Base-by-base conservation (phyloP, 768 basidiomycete species). In the Glaciozyma martinii region DNA sequence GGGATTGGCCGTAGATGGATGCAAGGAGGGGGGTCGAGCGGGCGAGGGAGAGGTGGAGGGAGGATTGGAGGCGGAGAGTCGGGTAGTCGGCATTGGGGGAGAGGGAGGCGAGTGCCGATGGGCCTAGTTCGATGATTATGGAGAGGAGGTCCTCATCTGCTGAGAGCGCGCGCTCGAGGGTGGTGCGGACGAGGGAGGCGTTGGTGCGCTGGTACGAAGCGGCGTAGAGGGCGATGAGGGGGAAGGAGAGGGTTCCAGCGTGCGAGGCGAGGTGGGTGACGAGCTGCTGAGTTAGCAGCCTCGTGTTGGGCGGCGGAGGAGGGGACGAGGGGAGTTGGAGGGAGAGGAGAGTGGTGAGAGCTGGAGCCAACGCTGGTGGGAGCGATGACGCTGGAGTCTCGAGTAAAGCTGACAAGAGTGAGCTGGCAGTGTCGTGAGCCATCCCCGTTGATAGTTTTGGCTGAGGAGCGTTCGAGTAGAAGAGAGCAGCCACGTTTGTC, bases 191-290 rank as follows among this genome's bases (percentile, higher is more conserved):
- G 54, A 58, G 47, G 2, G 1, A 0, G 8, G 13, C 6, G 59
- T 66, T 65, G 5, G 9, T 0, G 2, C 32, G 42, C 53, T 53
- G 54, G 59, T 52, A 69, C 5, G 53, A 19, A 23, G 30, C 25
- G 33, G 61, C 50, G 61, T 69, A 69, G 42, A 54, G 27, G 10
- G 59, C 56, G 42, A 69, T 19, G 47, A 69, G 57, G 23, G 25
- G 37, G 3, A 65, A 19, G 63, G 37, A 33, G 29, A 60, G 62
- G 7, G 29, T 33, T 25, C 21, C 40, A 18, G 19, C 44, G 43
- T 16, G 33, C 21, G 25, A 13, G 46, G 46, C 2, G 40, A 58
- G 30, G 32, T 59, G 47, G 8, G 53, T 33, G 55, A 69, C 10
- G 57, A 69, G 33, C 40, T 49, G 21, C 30, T 69, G 67, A 40